A percentile compares a stretch with the other conserved stretches of the same genome.
phyloP scores from a whole-genome alignment of 495 filamentous ascomycete genomes.

The Penicillium manginii region DNA sequence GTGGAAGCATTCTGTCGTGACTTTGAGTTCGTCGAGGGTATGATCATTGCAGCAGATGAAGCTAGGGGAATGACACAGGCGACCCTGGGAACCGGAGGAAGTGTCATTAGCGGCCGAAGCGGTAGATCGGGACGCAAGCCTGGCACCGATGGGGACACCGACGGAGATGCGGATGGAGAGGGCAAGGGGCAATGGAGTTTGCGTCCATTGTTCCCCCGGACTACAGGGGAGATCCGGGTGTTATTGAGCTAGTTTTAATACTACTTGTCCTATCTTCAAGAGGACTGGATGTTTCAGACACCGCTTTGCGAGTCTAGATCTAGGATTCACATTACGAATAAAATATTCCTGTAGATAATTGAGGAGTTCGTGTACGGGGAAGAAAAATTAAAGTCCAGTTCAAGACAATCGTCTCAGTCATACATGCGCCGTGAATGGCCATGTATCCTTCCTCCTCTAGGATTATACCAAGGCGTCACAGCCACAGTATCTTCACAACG shows the following conservation, averaged over 20 bases:
- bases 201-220: slow-evolving; percentile 76
- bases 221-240: slow-evolving; percentile 82
- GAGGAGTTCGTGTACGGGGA: not conserved
- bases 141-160: slow-evolving; percentile 22
- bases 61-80: slow-evolving; percentile 41
- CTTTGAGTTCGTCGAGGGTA: slow-evolving; percentile 85
- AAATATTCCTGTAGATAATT: not conserved
- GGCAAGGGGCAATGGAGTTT: slow-evolving; percentile 52
- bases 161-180: slow-evolving; percentile 38
- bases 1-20: slow-evolving; percentile 86
- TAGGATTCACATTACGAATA: not conserved
- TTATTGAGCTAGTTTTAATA: slow-evolving; percentile 58
- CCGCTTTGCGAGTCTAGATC: no score
- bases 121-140: slow-evolving; percentile 26
- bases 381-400: not conserved
- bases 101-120: slow-evolving; percentile 31
- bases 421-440: no score
- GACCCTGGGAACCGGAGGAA: slow-evolving; percentile 30
- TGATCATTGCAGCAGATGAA: slow-evolving; percentile 63
- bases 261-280: not conserved
- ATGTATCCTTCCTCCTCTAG: no score
- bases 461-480: no score
- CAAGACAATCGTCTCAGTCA: not conserved
- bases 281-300: not conserved
- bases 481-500: not conserved